Conservation (phyloP, 192 early-diverging fungal species). For the Entophlyctis luteolus region DNA sequence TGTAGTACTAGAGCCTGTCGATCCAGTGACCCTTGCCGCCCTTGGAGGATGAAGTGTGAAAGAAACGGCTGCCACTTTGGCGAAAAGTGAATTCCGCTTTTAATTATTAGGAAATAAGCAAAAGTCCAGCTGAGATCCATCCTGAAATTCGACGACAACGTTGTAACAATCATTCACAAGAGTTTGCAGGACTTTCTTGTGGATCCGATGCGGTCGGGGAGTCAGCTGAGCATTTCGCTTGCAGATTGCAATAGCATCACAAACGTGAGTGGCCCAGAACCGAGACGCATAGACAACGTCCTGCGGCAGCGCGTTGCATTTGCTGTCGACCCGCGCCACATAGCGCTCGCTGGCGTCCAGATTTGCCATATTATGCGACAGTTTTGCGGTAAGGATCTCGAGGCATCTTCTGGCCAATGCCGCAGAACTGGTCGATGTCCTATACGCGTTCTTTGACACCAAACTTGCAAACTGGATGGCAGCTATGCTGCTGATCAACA, state of each 20-base stretch:
- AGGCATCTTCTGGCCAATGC: not conserved
- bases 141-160: not conserved
- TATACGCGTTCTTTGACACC: not conserved
- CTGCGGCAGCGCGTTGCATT: constrained; percentile 5
- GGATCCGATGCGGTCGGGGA: not conserved
- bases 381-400: not conserved
- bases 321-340: not conserved
- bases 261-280: not conserved
- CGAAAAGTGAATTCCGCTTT: not conserved
- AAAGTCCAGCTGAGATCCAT: not conserved
- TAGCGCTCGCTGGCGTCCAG: not conserved
- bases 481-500: not conserved
- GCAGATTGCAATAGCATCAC: not conserved
- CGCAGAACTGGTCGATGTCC: not conserved
- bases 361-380: not conserved
- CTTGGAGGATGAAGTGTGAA: not conserved
- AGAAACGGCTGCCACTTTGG: not conserved
- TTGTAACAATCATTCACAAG: constrained; percentile 15
- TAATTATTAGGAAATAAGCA: not conserved
- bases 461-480: not conserved
- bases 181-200: constrained; percentile 9
- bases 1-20: not conserved
- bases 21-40: not conserved
- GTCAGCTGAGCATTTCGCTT: not conserved
- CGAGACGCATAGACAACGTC: not conserved